Evolutionary conservation across 345 rosid species (phyloP).

Genomic region (Melastoma malabathricum): DNA sequence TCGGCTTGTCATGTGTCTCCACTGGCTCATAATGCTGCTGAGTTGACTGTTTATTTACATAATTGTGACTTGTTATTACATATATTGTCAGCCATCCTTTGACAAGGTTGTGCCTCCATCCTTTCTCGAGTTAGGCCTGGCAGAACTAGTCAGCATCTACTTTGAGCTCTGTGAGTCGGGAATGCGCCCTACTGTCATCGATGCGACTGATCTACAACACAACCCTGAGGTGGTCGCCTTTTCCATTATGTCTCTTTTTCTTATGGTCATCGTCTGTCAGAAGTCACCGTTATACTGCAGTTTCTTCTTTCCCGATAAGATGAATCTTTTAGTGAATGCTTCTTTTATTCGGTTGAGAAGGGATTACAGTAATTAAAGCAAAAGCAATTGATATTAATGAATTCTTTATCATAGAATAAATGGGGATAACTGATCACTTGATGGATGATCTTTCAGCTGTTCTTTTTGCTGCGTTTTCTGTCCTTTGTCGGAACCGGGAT

Average conservation of each 20-base stretch:
- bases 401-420: not conserved
- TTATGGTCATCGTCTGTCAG: too few relatives aligned
- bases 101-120: constrained; percentile 57
- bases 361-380: too few relatives aligned
- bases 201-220: constrained; percentile 58
- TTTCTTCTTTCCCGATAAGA: too few relatives aligned
- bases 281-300: not conserved
- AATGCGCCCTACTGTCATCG: constrained; percentile 50
- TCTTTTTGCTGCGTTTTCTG: too few relatives aligned
- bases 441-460: too few relatives aligned
- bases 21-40: not conserved
- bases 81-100: constrained; percentile 52
- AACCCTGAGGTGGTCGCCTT: constrained; percentile 56
- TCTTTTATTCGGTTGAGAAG: too few relatives aligned
- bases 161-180: constrained; percentile 60
- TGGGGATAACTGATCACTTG: not conserved
- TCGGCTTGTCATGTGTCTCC: too few relatives aligned
- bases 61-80: not conserved
- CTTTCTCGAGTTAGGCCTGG: constrained; percentile 62
- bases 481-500: too few relatives aligned
- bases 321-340: too few relatives aligned
- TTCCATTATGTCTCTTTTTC: not conserved
- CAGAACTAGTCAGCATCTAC: constrained; percentile 53
- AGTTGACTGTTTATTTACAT: not conserved
- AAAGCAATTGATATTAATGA: too few relatives aligned